These are phyloP conservation scores for Clonostachys rhizophaga DNA, from an alignment of 2,329 filamentous ascomycete species.

Conservation along the genomic window DNA sequence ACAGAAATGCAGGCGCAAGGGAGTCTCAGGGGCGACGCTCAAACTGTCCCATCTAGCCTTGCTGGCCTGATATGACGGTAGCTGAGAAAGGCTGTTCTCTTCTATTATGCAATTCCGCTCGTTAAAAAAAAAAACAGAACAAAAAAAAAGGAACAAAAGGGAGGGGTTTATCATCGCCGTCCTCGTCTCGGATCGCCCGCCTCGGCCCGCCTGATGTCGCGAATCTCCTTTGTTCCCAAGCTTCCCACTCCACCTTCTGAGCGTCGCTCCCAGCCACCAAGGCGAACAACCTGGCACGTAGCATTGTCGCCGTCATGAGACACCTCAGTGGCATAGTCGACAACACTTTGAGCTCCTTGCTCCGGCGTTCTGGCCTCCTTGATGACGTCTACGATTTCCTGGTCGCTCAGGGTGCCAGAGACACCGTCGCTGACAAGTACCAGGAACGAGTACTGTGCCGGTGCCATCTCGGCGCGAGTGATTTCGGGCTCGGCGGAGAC, in stretches of 20 bases:
- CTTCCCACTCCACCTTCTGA: constrained; percentile 85
- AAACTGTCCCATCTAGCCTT: too few relatives aligned
- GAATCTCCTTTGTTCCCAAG: constrained; percentile 85
- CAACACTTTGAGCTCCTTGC: constrained; percentile 72
- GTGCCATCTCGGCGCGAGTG: constrained; percentile 69
- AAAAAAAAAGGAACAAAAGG: neutral
- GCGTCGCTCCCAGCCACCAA: constrained; percentile 67
- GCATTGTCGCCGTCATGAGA: constrained; percentile 63
- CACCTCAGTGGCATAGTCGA: constrained; percentile 86
- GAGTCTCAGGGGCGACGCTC: too few relatives aligned
- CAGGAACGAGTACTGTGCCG: constrained; percentile 85
- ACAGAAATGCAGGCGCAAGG: too few relatives aligned
- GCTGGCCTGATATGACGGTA: too few relatives aligned
- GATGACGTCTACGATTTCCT: constrained; percentile 93
- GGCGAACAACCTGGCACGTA: constrained; percentile 61
- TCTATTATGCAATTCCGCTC: too few relatives aligned
- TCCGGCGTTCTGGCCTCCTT: constrained; percentile 93
- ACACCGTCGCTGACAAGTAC: constrained; percentile 88
- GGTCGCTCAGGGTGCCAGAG: constrained; percentile 78
- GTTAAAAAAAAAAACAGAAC: neutral
- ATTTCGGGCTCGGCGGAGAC: constrained; percentile 94
- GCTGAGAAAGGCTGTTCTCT: too few relatives aligned
- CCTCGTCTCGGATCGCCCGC: constrained; percentile 70
- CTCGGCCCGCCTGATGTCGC: constrained; percentile 77
- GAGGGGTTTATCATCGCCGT: neutral